These are phyloP conservation scores for Xylaria grammica DNA, from an alignment of 495 filamentous ascomycete genomes.

Conservation along the genomic window DNA sequence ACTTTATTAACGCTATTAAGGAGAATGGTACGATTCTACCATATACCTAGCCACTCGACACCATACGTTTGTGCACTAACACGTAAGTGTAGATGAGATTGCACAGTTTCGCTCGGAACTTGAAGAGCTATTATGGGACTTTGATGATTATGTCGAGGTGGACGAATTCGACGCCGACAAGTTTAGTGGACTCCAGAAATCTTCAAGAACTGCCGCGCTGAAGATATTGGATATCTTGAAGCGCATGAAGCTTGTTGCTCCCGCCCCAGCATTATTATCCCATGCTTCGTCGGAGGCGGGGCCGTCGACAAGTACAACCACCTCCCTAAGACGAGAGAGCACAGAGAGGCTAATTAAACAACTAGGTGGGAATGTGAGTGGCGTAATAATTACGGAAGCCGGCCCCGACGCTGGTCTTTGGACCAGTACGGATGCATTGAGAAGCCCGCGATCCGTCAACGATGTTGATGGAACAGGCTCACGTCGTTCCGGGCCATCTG, in stretches of 20 bases:
- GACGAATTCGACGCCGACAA: constrained; percentile 46
- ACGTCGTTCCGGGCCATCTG: constrained; percentile 32
- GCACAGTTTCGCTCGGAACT: constrained; percentile 45
- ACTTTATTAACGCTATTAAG: constrained; percentile 48
- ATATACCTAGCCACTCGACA: background rate
- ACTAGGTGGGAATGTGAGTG: constrained; percentile 32
- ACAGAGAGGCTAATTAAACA: constrained; percentile 32
- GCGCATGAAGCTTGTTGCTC: constrained; percentile 46
- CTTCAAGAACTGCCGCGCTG: constrained; percentile 43
- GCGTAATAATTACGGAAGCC: constrained; percentile 33
- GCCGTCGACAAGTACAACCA: constrained; percentile 31
- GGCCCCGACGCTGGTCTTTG: constrained; percentile 33
- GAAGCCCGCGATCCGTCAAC: constrained; percentile 24
- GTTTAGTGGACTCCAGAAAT: constrained; percentile 42
- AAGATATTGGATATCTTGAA: constrained; percentile 45
- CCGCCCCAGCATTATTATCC: constrained; percentile 27
- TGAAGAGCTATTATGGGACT: constrained; percentile 47
- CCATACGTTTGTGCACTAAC: constrained; percentile 5
- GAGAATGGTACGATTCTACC: constrained; percentile 41
- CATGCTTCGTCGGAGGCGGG: constrained; percentile 26
- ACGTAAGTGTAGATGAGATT: constrained; percentile 43
- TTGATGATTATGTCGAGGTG: constrained; percentile 48
- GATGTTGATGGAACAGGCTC: constrained; percentile 33
- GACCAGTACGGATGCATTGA: constrained; percentile 22
- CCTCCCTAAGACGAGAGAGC: constrained; percentile 28